Conservation (phyloP, 148 eudicot genomes). For the Simmondsia chinensis region DNA sequence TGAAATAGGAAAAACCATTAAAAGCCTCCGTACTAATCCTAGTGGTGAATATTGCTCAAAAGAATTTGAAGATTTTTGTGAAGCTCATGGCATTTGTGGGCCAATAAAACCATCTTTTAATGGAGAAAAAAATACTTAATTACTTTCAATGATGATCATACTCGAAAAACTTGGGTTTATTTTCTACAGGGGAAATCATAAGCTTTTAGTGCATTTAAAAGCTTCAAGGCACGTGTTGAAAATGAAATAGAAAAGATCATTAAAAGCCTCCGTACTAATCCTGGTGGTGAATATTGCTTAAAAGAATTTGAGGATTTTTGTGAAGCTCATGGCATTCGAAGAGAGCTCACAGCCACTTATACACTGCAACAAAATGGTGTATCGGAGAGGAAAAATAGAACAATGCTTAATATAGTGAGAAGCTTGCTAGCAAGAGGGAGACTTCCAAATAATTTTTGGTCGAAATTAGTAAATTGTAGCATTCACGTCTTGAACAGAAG, state of each 20-base stretch:
- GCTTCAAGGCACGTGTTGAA: not conserved
- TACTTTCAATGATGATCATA: constrained; percentile 4
- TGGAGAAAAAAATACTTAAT: not conserved
- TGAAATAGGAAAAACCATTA: not conserved
- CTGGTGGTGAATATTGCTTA: not conserved
- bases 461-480: not conserved
- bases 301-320: not conserved
- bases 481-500: not conserved
- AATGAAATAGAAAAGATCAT: not conserved
- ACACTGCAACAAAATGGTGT: constrained; percentile 10
- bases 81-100: not conserved
- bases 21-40: not conserved
- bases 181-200: not conserved
- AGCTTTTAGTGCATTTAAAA: not conserved
- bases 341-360: not conserved
- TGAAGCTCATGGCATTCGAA: not conserved
- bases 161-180: not conserved
- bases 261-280: not conserved
- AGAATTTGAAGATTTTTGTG: not conserved
- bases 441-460: constrained; percentile 3
- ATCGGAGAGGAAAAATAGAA: constrained; percentile 1
- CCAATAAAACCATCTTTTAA: not conserved
- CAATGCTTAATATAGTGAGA: not conserved
- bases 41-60: not conserved
- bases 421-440: not conserved